Evolutionary conservation across 495 filamentous ascomycete species (phyloP), one percentile per base, ranked within the genome.

Genomic region (Penicillium salamii): DNA sequence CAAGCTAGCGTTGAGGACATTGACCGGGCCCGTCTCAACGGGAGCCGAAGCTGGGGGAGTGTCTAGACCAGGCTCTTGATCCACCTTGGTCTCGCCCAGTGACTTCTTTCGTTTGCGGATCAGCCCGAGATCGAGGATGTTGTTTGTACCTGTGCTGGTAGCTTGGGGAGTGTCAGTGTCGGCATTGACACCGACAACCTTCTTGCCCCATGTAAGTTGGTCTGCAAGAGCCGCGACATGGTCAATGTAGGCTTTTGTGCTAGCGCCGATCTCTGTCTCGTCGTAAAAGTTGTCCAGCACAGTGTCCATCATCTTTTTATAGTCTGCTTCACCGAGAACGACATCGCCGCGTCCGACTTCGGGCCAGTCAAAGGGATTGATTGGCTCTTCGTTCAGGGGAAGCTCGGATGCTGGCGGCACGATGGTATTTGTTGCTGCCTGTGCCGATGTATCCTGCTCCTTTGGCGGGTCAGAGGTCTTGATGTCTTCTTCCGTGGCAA

Each of bases 271-370:
- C n/a, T 87, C 78, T 3, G 83, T 76, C 19, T 84, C 55, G 29
- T 82, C 85, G 9, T 82, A 83, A 67, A 97, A 97, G 63, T 97
- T 79, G 19, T 86, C 81, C n/a, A 96, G 78, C 1, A 98, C 74
- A 28, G 89, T 69, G 54, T 95, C 86, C 47, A 83, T 80, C n/a
- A 85, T 81, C 8, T 81, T 77, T 50, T 88, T 85, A 69, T 96
- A 98, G 32, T 83, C 81, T 44, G 76, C 76, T 29, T 89, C 84
- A 31, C 76, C 76, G 7, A 96, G 74, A 3, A 95, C 71, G 7
- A 87, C 75, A 15, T 86, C 73, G 7, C 88, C 90, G 33, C 89
- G 77, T 38, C 84, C 84, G 21, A 77, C 68, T 15, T 72, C 55
- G 5, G 84, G 85, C 88, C 87, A 93, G 51, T 68, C 75, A 57